Evolutionary conservation across 495 filamentous ascomycete species (phyloP), one percentile per base, ranked within the genome.

Genomic region (Lasiosphaeriaceae sp.): DNA sequence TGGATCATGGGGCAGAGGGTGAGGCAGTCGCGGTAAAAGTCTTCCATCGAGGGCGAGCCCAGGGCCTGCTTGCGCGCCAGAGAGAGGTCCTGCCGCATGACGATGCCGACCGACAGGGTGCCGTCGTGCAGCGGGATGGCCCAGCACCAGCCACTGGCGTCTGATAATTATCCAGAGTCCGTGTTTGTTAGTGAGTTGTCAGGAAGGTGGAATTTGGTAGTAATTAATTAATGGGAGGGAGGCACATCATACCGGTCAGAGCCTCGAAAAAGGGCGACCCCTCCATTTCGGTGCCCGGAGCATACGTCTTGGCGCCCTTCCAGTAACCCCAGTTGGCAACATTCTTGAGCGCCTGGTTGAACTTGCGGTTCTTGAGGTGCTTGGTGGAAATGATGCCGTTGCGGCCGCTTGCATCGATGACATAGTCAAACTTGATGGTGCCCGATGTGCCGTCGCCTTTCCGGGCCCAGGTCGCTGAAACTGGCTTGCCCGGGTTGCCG

Each of bases 311-410:
- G 26, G 55, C 66, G 11, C 62, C 68, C 26, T 65, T 69, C 69
- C 68, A 80, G 62, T 80, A 80, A 1, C 60, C 67, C 77, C 77
- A 80, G 55, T 55, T 72, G 23, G 77, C 77, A 14, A 78, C 52
- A 48, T 77, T 77, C 58, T 74, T 75, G 26, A 78, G 62, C 3
- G 61, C 62, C 34, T 72, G 45, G 58, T 76, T 78, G 60, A 52
- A 70, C 4, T 56, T 60, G 1, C 75, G 69, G 60, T 77, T 77
- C 56, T 77, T 77, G 50, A 76, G 35, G 57, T 78, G 74, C 55
- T 73, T 75, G n/a, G 75, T 76, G 24, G 51, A 65, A 0, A 76
- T 8, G 5, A 77, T 45, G 14, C 76, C 75, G 2, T 49, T 51
- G 20, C 76, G 66, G 22, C 77, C 77, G 46, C 65, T 73, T 3